A percentile compares a stretch with the other conserved stretches of the same genome.
phyloP scores from a whole-genome alignment of 2,329 filamentous ascomycete genomes.

The Cucurbitaria berberidis region DNA sequence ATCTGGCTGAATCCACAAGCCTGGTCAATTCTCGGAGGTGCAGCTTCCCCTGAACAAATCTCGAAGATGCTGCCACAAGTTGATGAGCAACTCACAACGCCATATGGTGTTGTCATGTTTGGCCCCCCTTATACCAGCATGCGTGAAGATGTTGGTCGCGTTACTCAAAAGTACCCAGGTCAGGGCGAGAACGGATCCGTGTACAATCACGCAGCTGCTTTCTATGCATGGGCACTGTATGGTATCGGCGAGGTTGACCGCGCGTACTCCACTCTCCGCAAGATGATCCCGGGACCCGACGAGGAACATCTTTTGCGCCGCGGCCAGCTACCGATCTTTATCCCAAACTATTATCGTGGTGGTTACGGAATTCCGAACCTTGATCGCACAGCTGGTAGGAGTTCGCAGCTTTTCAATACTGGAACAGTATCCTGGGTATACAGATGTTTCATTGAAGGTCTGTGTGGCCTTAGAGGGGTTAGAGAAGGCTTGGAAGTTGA shows the following conservation, averaged over 20 bases:
- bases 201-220: conserved; percentile 64
- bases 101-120: conserved; percentile 64
- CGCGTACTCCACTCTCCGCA: conserved; percentile 59
- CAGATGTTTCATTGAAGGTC: conserved; percentile 61
- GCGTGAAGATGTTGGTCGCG: conserved; percentile 65
- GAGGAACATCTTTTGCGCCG: conserved; percentile 60
- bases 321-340: conserved; percentile 63
- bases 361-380: conserved; percentile 35
- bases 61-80: conserved; percentile 56
- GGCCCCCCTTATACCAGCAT: conserved; percentile 61
- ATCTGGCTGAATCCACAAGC: conserved; percentile 66
- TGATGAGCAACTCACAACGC: conserved; percentile 60
- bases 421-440: conserved; percentile 65
- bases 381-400: conserved; percentile 58
- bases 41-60: conserved; percentile 53
- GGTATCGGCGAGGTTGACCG: conserved; percentile 57
- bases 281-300: conserved; percentile 61
- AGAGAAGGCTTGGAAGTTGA: conserved; percentile 54
- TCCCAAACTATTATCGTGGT: conserved; percentile 63
- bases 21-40: conserved; percentile 62
- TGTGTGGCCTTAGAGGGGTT: conserved; percentile 61
- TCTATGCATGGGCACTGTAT: conserved; percentile 63
- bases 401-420: conserved; percentile 63
- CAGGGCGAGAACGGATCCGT: conserved; percentile 65
- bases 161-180: conserved; percentile 64